Evolutionary conservation across 192 early-diverging fungal genomes (phyloP), one percentile per base, ranked within the genome.

Genomic region (Umbelopsis vinacea): DNA sequence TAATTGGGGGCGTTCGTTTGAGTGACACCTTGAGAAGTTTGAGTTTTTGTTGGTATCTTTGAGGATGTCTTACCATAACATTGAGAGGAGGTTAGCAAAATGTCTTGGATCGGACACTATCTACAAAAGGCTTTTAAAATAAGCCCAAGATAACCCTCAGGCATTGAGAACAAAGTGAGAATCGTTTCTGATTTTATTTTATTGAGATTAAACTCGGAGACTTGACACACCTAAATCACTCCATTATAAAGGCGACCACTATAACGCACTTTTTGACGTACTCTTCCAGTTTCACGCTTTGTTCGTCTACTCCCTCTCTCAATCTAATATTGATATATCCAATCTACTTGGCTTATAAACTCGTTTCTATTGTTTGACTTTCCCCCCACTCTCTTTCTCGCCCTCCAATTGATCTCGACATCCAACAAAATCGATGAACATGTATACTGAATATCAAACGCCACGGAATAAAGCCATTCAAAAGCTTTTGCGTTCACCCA

Each of bases 231-330:
- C n/a, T 50, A 35, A 63, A 50, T 21, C 48, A 50, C 14, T 33
- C 29, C 57, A 63, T 63, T 63, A 63, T 35, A 63, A 63, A 63
- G 57, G 26, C 57, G 33, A 63, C 57, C 57, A 37, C 57, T 19
- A 8, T 17, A 63, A 22, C 11, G n/a, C 2, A 17, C 35, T 29
- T 37, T 60, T 19, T 35, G 8, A 35, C 33, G 29, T 63, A 29
- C 23, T 1, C 5, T n/a, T 17, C 29, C n/a, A 43, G 40, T 43
- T 12, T 43, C 40, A 43, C 6, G 40, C 40, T 43, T 43, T 43
- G 40, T 43, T 19, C 48, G 17, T n/a, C 48, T 17, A 17, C 17
- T 50, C 48, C n/a, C 5, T n/a, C 48, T 50, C 48, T 17, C 48
- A 50, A 50, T 43, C 40, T 43, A 10, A 50, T 21, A n/a, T 17